Evolutionary conservation across 2,329 filamentous ascomycete species (phyloP).

Genomic region (Waltergamsia citrina): DNA sequence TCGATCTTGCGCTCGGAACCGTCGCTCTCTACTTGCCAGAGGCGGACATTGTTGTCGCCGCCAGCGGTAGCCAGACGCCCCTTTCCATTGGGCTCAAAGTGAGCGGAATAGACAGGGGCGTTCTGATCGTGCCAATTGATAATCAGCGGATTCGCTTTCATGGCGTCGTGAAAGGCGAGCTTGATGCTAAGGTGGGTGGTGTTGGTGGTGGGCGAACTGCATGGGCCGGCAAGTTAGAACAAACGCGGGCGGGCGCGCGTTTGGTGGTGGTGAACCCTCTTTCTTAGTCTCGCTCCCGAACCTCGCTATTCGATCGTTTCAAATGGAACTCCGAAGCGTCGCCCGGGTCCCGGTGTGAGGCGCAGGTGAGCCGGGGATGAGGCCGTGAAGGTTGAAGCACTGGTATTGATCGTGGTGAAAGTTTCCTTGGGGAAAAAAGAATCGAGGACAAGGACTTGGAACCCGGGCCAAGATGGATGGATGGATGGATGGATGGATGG

Average conservation of each 20-base stretch:
- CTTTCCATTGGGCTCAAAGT: slow-evolving; percentile 90
- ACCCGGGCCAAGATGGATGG: too few relatives aligned
- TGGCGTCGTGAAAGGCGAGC: slow-evolving; percentile 32
- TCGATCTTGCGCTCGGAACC: slow-evolving; percentile 83
- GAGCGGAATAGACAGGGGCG: slow-evolving; percentile 91
- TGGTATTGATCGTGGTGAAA: too few relatives aligned
- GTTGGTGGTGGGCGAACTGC: slow-evolving; percentile 12
- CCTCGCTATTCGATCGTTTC: too few relatives aligned
- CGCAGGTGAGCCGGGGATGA: too few relatives aligned
- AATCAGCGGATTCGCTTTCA: slow-evolving; percentile 95
- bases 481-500: too few relatives aligned
- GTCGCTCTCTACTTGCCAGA: slow-evolving; percentile 83
- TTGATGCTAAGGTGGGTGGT: slow-evolving; percentile 1
- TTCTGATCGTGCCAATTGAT: slow-evolving; percentile 99
- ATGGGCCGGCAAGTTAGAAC: slow-evolving; percentile 9
- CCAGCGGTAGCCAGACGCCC: slow-evolving; percentile 87
- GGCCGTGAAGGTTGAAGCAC: too few relatives aligned
- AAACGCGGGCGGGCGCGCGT: slow-evolving; percentile 2
- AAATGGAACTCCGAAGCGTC: too few relatives aligned
- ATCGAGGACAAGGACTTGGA: too few relatives aligned
- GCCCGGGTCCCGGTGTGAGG: too few relatives aligned
- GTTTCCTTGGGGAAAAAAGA: too few relatives aligned
- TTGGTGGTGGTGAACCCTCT: too few relatives aligned
- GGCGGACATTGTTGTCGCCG: slow-evolving; percentile 90
- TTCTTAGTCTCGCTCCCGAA: too few relatives aligned